Evolutionary conservation across 208 protist species (phyloP).

Genomic region (Endotrypanum monterogeii): DNA sequence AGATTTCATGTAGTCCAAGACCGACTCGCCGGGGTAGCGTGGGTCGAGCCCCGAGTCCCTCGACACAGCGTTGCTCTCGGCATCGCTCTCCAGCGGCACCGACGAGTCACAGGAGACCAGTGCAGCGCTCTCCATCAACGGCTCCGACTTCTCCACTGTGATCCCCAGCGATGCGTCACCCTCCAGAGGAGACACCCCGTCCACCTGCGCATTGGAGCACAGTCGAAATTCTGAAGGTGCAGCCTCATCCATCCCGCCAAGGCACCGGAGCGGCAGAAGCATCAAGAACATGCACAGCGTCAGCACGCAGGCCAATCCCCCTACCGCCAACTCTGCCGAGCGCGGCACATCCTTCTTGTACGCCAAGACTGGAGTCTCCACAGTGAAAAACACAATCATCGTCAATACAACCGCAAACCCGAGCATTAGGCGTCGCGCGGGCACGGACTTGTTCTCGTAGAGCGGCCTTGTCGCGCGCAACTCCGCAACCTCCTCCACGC

Average conservation of each 20-base stretch:
- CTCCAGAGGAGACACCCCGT: not conserved
- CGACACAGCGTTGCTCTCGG: not conserved
- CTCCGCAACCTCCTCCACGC: slow-evolving; percentile 27
- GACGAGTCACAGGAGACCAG: not conserved
- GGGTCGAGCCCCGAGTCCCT: slow-evolving; percentile 39
- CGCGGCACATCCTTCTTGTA: slow-evolving; percentile 29
- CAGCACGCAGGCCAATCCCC: slow-evolving; percentile 35
- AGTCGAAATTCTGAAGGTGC: slow-evolving; percentile 17
- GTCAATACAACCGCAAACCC: slow-evolving; percentile 34
- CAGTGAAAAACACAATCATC: slow-evolving; percentile 43
- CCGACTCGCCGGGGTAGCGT: slow-evolving; percentile 29
- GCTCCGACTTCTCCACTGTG: not conserved
- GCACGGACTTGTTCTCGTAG: slow-evolving; percentile 39
- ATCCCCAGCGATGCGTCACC: not conserved
- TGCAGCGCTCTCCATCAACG: not conserved
- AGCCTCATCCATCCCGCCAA: slow-evolving; percentile 54
- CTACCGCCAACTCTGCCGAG: slow-evolving; percentile 32
- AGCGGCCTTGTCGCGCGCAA: slow-evolving; percentile 22
- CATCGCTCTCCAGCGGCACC: not conserved
- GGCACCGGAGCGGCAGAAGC: slow-evolving; percentile 39
- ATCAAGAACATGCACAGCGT: slow-evolving; percentile 41
- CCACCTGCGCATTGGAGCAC: slow-evolving; percentile 1
- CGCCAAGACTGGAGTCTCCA: slow-evolving; percentile 35
- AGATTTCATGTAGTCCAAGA: slow-evolving; percentile 40
- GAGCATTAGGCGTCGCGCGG: slow-evolving; percentile 26